Conservation (phyloP, 2,329 filamentous ascomycete species). For the Penicillium freii region DNA sequence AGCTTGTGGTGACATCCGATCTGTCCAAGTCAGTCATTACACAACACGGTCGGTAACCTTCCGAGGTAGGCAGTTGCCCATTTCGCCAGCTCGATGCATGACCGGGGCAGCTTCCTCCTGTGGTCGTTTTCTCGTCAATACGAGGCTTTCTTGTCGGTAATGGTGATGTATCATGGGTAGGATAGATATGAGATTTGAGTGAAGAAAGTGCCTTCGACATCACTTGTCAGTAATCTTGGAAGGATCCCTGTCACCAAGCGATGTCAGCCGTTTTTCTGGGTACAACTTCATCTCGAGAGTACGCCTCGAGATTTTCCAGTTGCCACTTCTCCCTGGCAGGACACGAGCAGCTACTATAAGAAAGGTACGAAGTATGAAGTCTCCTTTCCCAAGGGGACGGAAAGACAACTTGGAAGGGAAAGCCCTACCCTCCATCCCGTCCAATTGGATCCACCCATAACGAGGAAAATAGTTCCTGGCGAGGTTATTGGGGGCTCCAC, state of each 20-base stretch:
- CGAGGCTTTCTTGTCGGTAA: background rate
- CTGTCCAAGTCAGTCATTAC: background rate
- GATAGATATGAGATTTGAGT: background rate
- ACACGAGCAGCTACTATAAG: background rate
- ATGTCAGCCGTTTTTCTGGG: no score
- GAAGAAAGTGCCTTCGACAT: background rate
- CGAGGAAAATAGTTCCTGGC: constrained; percentile 8
- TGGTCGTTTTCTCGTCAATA: background rate
- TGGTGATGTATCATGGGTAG: background rate
- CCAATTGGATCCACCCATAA: constrained; percentile 2
- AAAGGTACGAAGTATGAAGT: background rate
- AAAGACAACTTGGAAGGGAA: background rate
- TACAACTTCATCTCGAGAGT: background rate
- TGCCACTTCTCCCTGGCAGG: background rate
- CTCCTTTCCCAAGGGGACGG: no score
- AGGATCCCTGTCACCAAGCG: background rate
- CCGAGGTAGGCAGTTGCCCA: background rate
- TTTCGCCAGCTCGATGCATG: background rate
- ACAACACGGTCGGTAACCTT: background rate
- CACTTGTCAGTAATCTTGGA: background rate
- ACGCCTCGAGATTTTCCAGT: background rate
- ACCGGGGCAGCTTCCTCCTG: background rate
- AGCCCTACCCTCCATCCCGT: background rate
- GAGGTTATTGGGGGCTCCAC: constrained; percentile 8
- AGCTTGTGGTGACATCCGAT: background rate